Evolutionary conservation across 805 yeast genomes (phyloP).

Genomic region (Kodamaea jinghongensis): DNA sequence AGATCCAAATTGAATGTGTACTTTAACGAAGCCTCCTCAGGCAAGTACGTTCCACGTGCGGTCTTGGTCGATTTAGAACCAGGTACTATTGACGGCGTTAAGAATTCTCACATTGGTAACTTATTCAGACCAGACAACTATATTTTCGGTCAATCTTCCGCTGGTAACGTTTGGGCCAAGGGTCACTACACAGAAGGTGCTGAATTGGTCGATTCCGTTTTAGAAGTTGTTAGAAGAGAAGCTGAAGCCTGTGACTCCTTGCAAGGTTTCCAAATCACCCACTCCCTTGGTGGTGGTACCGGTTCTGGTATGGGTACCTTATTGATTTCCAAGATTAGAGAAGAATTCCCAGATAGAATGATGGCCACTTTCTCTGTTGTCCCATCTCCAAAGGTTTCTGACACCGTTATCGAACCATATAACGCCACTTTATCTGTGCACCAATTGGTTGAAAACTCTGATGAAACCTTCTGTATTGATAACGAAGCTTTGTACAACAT

Average conservation of each 20-base stretch:
- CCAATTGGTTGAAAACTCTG: constrained; percentile 86
- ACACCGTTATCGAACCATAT: constrained; percentile 94
- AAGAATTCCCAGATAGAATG: constrained; percentile 94
- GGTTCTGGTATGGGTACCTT: constrained; percentile 97
- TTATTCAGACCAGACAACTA: constrained; percentile 90
- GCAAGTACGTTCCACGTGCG: constrained; percentile 92
- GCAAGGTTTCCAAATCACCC: constrained; percentile 88
- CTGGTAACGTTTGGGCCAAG: constrained; percentile 96
- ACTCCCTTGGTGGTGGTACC: constrained; percentile 73
- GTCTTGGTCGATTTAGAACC: constrained; percentile 93
- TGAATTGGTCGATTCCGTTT: constrained; percentile 83
- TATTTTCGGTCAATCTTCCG: constrained; percentile 86
- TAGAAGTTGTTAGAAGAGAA: constrained; percentile 90
- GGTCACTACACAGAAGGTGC: constrained; percentile 98
- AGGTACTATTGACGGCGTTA: constrained; percentile 85
- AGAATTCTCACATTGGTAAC: constrained; percentile 76
- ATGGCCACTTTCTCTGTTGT: constrained; percentile 92
- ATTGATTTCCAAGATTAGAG: constrained; percentile 79
- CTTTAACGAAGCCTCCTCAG: constrained; percentile 81
- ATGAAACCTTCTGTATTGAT: constrained; percentile 93
- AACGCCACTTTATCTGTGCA: constrained; percentile 89
- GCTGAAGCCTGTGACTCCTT: constrained; percentile 90
- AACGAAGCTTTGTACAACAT: constrained; percentile 91
- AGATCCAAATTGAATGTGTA: constrained; percentile 70
- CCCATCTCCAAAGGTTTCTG: constrained; percentile 88